Evolutionary conservation across 1,139 yeast species (phyloP).

Genomic region (Zygosaccharomyces sapae): DNA sequence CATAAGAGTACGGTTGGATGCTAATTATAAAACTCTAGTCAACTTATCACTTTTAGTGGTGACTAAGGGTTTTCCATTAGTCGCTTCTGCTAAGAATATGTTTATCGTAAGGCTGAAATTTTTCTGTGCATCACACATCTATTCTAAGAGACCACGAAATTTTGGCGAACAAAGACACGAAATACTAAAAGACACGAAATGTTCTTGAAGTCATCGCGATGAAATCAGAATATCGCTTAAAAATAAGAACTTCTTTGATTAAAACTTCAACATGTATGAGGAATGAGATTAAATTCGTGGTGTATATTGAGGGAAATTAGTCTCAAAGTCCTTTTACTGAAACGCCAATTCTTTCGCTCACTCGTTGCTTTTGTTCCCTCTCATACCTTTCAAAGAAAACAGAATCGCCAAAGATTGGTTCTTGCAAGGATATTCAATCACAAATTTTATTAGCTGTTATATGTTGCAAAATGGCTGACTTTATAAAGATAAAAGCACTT

Average conservation of each 20-base stretch:
- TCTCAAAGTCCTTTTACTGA: neutral
- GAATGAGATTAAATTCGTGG: neutral
- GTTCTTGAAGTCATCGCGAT: conserved; percentile 1
- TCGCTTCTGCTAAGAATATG: neutral
- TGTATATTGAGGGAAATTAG: neutral
- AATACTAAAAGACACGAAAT: conserved; percentile 10
- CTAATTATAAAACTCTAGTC: neutral
- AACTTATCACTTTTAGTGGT: neutral
- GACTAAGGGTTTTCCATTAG: neutral
- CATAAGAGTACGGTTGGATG: neutral
- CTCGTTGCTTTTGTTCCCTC: neutral
- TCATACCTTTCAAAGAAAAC: neutral
- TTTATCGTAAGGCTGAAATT: conserved; percentile 4
- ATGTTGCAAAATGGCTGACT: neutral
- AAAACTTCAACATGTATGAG: neutral
- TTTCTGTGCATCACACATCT: neutral
- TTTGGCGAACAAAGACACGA: conserved; percentile 10
- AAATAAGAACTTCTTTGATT: neutral
- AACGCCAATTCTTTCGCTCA: conserved; percentile 4
- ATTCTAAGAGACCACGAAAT: conserved; percentile 8
- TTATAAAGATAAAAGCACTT: conserved; percentile 1
- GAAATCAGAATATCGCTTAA: neutral
- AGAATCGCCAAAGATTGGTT: conserved; percentile 1
- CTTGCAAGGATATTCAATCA: neutral
- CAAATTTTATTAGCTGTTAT: neutral